Evolutionary conservation across 345 rosid genomes (phyloP), one percentile per base, ranked within the genome.

Genomic region (Brassica cretica): DNA sequence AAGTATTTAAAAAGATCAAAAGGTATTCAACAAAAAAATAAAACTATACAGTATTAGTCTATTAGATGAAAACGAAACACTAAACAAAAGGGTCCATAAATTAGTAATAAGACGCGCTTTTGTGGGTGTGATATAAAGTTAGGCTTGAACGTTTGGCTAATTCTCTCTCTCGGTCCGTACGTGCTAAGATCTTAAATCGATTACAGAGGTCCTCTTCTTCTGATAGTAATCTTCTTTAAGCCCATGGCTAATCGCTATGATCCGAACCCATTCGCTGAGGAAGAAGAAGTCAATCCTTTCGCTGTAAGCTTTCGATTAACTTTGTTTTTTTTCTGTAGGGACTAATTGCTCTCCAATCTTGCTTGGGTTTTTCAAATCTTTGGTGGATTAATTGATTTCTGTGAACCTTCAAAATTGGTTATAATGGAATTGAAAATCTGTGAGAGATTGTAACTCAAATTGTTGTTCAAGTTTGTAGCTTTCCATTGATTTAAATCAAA

Each of bases 201-300:
- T 32, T 66, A 65, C 72, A 8, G 33, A 33, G 59, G 55, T 71
- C 72, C 21, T 64, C 76, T 44, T 10, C 51, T 35, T 39, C 12
- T 39, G 39, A 35, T 35, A 35, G 8, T 35, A n/a, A 59, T 16
- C n/a, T 61, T 32, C 41, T 30, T 19, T 44, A 78, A 15, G 27
- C 24, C 71, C 71, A 79, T 79, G 82, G 78, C 78, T 79, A 74
- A 69, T 69, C 82, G 79, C 15, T 79, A 79, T 64, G 82, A 79
- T 74, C 75, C 66, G 7, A 79, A 79, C 64, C 82, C 82, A 27
- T 94, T 92, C 74, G 98, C 87, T 32, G 98, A 91, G 46, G 98
- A 92, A 35, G 89, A 91, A 59, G 92, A 88, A 85, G 97, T 92
- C 71, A 94, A 94, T 81, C 99, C 99, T 76, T 94, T 94, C 84